Conservation (phyloP, 2,329 filamentous ascomycete species). For the Leptographium procerum region DNA sequence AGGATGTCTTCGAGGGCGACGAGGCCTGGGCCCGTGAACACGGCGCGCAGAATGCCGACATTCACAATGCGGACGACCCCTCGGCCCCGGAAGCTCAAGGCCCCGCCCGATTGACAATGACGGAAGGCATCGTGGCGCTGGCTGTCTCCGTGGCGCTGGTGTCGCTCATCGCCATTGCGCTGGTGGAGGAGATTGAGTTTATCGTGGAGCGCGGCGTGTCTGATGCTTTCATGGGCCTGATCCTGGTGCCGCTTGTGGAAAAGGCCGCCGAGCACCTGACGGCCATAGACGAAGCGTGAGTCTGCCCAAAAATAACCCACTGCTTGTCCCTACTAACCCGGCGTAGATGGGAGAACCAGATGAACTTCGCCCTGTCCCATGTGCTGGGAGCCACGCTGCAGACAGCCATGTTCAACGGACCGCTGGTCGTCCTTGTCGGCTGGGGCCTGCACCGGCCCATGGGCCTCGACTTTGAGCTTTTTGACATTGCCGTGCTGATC, state of each 20-base stretch:
- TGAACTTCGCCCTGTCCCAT: conserved; percentile 78
- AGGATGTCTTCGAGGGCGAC: conserved; percentile 60
- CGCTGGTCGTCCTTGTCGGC: conserved; percentile 69
- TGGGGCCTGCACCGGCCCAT: conserved; percentile 65
- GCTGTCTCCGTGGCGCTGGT: conserved; percentile 55
- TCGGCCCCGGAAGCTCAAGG: not conserved
- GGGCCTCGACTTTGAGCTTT: conserved; percentile 76
- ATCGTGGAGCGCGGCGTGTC: conserved; percentile 37
- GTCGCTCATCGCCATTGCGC: conserved; percentile 59
- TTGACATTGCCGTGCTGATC: conserved; percentile 72
- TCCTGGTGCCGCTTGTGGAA: conserved; percentile 71
- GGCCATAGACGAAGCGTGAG: conserved; percentile 62
- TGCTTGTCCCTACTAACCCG: not conserved
- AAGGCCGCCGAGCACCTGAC: conserved; percentile 81
- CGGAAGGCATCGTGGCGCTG: conserved; percentile 59
- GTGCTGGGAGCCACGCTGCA: conserved; percentile 81
- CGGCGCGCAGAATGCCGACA: conserved; percentile 41
- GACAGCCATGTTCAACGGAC: conserved; percentile 79
- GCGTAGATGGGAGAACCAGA: conserved; percentile 58
- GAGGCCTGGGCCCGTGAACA: conserved; percentile 29
- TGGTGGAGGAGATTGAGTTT: conserved; percentile 60
- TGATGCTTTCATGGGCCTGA: conserved; percentile 53
- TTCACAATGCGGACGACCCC: conserved; percentile 28
- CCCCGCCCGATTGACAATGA: conserved; percentile 52
- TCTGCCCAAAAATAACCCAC: too few species aligned